phyloP scores from a whole-genome alignment of 176 grass and related monocot genomes.

The Hyparrhenia diplandra region DNA sequence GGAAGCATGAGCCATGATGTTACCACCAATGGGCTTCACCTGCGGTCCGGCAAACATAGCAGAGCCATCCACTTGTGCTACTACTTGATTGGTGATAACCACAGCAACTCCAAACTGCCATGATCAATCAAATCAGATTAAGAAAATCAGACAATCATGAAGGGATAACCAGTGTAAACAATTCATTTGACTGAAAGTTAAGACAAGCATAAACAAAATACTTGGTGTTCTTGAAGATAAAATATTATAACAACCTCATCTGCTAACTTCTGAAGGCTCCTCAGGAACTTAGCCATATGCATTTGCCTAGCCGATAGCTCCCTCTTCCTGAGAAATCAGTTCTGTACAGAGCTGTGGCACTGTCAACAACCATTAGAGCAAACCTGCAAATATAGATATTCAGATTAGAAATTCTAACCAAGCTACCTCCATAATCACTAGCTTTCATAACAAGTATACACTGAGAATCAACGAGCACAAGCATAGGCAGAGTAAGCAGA shows the following conservation, averaged over 20 bases:
- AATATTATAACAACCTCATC: slow-evolving; percentile 59
- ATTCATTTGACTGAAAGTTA: no score
- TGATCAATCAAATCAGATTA: slow-evolving; percentile 2
- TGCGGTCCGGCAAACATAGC: slow-evolving; percentile 92
- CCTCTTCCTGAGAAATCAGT: slow-evolving; percentile 95
- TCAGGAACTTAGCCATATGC: slow-evolving; percentile 91
- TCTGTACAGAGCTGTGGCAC: slow-evolving; percentile 90
- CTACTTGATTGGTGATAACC: slow-evolving; percentile 98
- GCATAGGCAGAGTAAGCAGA: background rate
- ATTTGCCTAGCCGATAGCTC: slow-evolving; percentile 95
- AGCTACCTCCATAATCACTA: background rate
- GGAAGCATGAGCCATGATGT: slow-evolving; percentile 99
- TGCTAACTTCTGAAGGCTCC: slow-evolving; percentile 91
- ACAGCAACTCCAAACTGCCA: slow-evolving; percentile 91
- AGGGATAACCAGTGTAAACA: background rate
- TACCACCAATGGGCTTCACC: slow-evolving; percentile 84
- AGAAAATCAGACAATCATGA: background rate
- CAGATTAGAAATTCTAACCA: background rate
- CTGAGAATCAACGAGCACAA: background rate
- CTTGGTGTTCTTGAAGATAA: background rate
- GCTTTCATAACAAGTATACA: background rate
- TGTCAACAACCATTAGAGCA: slow-evolving; percentile 96
- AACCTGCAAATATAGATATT: slow-evolving; percentile 59
- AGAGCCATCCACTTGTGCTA: slow-evolving; percentile 96
- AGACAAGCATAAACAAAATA: background rate